Evolutionary conservation across 805 yeast species (phyloP).

Genomic region (Zygosaccharomyces bisporus): DNA sequence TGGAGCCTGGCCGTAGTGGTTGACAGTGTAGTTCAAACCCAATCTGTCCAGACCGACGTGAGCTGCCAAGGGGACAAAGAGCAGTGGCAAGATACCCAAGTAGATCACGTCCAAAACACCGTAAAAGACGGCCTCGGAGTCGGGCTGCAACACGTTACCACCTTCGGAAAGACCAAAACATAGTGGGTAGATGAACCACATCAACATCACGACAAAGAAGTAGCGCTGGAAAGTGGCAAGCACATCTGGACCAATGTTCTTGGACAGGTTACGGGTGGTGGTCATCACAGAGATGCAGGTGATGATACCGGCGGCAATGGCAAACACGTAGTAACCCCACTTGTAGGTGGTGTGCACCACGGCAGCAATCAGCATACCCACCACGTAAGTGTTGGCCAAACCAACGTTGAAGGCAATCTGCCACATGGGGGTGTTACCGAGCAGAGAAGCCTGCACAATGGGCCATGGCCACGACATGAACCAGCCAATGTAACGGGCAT

Average conservation of each 20-base stretch:
- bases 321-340: slow-evolving; percentile 52
- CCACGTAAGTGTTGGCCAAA: slow-evolving; percentile 40
- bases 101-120: slow-evolving; percentile 53
- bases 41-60: slow-evolving; percentile 25
- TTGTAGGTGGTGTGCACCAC: slow-evolving; percentile 45
- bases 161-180: slow-evolving; percentile 46
- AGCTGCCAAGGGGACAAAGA: slow-evolving; percentile 23
- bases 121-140: slow-evolving; percentile 55
- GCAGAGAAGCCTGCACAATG: slow-evolving; percentile 31
- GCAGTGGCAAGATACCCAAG: slow-evolving; percentile 36
- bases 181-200: slow-evolving; percentile 43
- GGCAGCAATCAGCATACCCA: slow-evolving; percentile 44
- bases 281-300: slow-evolving; percentile 25
- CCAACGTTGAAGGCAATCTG: slow-evolving; percentile 33
- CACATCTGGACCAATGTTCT: slow-evolving; percentile 23
- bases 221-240: slow-evolving; percentile 27
- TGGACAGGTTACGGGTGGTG: slow-evolving; percentile 25
- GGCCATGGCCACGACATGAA: slow-evolving; percentile 51
- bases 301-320: slow-evolving; percentile 24
- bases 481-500: slow-evolving; percentile 56
- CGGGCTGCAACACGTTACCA: slow-evolving; percentile 58
- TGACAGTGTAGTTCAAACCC: slow-evolving; percentile 13
- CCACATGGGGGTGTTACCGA: slow-evolving; percentile 27
- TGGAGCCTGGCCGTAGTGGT: slow-evolving; percentile 1
- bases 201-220: slow-evolving; percentile 31